phyloP scores from a whole-genome alignment of 1,139 yeast genomes.

The Nadsonia starkeyi-henricii region DNA sequence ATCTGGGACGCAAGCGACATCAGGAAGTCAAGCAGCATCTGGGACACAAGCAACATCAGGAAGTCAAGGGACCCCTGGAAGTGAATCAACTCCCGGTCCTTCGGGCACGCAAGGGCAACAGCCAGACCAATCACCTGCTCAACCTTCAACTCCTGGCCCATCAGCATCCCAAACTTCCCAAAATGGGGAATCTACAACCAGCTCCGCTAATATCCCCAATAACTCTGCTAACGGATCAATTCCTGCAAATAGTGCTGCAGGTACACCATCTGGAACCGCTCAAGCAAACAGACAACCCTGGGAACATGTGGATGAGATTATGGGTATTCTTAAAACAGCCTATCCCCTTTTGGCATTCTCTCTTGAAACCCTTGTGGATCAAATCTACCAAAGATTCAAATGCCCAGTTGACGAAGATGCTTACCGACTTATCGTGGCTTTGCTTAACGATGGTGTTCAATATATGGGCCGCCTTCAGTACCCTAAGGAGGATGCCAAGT shows the following conservation, averaged over 20 bases:
- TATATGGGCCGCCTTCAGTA: conserved; percentile 66
- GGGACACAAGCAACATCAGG: conserved; percentile 10
- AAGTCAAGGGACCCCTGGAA: conserved; percentile 6
- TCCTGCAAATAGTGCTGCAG: conserved; percentile 10
- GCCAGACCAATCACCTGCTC: conserved; percentile 7
- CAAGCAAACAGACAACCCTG: conserved; percentile 51
- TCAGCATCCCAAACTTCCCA: conserved; percentile 1
- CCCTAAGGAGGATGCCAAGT: conserved; percentile 75
- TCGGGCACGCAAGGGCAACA: conserved; percentile 7
- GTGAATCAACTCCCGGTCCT: conserved; percentile 9
- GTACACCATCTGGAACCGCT: conserved; percentile 10
- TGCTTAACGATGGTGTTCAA: conserved; percentile 87
- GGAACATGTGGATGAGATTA: conserved; percentile 90
- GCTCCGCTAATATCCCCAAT: conserved; percentile 11
- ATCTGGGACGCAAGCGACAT: conserved; percentile 9
- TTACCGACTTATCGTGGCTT: conserved; percentile 80
- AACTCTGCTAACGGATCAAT: conserved; percentile 8
- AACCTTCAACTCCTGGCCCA: conserved; percentile 7
- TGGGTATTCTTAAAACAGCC: conserved; percentile 90
- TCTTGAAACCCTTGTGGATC: conserved; percentile 88
- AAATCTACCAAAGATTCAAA: conserved; percentile 85
- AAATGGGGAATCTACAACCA: conserved; percentile 11
- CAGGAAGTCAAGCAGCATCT: conserved; percentile 7
- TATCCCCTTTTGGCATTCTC: conserved; percentile 89
- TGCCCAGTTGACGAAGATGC: conserved; percentile 95